Base-by-base conservation (phyloP, 148 eudicot species). In the Rhododendron williamsianum region DNA sequence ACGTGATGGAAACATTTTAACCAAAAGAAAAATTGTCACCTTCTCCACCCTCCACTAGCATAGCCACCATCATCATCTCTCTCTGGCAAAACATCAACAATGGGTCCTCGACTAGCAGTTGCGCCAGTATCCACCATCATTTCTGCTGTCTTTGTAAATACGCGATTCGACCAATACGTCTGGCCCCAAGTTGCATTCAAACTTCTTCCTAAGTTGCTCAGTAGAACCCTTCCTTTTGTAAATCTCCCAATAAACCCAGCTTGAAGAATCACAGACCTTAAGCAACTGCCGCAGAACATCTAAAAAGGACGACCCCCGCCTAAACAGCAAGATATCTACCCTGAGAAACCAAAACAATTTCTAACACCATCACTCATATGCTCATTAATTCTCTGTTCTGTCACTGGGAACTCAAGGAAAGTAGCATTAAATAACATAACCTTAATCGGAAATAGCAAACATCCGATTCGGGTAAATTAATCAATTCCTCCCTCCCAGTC, bases 1-100 rank as follows among this genome's bases (percentile, higher is more conserved):
- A 77, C 36, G 0, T 33, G 8, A 56, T 21, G 35, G 63, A 21
- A 23, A 38, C 18, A 71, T 10, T 5, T 23, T 25, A 84, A 60
- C 74, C 25, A 48, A 45, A 72, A 21, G 15, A 81, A 54, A 82
- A 71, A 0, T 79, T 84, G 52, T 89, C 91, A 96, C 99, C 99
- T 96, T 92, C 91, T 94, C 92, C 92, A 91, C 85, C 94, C 94
- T 81, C 99, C 99, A 83, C 90, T 93, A 56, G 92, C 92, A 89
- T 90, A 96, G 78, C 92, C 94, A 83, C 92, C 91, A 88, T 87
- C 91, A 67, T 91, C 97, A 86, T 92, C 93, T 89, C 93, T 93
- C 86, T 87, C 91, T 0, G 89, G 89, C 74, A 88, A 86, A 27
- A 81, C 73, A 89, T 88, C 90, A 73, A 88, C 82, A 81, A 85